Evolutionary conservation across 495 filamentous ascomycete species (phyloP).

Genomic region (Physcia stellaris): DNA sequence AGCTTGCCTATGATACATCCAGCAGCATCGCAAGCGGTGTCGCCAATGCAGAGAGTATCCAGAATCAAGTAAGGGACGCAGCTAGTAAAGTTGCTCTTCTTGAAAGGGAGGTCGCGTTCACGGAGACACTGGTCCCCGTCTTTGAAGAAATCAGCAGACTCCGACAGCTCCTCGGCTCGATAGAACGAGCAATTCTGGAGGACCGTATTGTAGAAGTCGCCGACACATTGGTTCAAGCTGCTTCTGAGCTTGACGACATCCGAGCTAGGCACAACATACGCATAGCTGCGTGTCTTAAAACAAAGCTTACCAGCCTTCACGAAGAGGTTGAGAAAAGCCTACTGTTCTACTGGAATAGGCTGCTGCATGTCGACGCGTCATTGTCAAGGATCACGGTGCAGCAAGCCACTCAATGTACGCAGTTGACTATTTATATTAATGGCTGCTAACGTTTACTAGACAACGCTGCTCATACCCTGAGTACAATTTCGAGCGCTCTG

Average conservation of each 20-base stretch:
- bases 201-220: slow-evolving; percentile 18
- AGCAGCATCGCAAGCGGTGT: slow-evolving; percentile 61
- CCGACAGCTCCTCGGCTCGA: slow-evolving; percentile 24
- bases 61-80: slow-evolving; percentile 48
- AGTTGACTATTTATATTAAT: no score
- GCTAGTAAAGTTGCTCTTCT: slow-evolving; percentile 57
- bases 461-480: slow-evolving; percentile 11
- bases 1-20: slow-evolving; percentile 54
- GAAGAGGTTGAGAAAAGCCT: slow-evolving; percentile 17
- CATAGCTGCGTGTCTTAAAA: slow-evolving; percentile 19
- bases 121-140: slow-evolving; percentile 46
- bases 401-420: no score
- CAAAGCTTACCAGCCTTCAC: slow-evolving; percentile 18
- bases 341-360: slow-evolving; percentile 23
- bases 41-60: slow-evolving; percentile 46
- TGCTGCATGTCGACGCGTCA: slow-evolving; percentile 20
- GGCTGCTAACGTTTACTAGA: slow-evolving; percentile 9
- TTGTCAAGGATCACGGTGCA: no score
- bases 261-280: slow-evolving; percentile 18
- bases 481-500: slow-evolving; percentile 15
- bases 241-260: slow-evolving; percentile 22
- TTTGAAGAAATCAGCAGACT: slow-evolving; percentile 46
- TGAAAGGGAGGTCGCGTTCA: slow-evolving; percentile 63
- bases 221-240: slow-evolving; percentile 35
- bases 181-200: slow-evolving; percentile 20